These are phyloP conservation scores for Nigrospora sphaerica DNA, from an alignment of 2,329 filamentous ascomycete genomes.

Conservation along the genomic window DNA sequence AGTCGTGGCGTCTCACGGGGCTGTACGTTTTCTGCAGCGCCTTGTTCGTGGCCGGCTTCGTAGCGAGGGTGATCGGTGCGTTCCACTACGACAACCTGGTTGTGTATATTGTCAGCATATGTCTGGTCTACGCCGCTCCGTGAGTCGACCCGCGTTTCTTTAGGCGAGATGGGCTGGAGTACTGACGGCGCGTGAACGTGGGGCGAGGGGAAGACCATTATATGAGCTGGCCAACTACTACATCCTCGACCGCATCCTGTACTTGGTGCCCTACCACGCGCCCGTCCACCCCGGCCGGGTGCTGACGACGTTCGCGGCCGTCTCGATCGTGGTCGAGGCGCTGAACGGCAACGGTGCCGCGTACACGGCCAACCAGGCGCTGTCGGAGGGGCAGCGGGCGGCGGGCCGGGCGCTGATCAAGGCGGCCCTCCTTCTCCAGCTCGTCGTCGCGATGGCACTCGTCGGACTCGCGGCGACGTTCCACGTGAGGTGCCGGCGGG, in stretches of 20 bases:
- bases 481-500: conserved; percentile 33
- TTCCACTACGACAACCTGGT: conserved; percentile 35
- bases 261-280: conserved; percentile 49
- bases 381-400: conserved; percentile 28
- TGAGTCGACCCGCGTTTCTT: conserved; percentile 8
- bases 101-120: conserved; percentile 34
- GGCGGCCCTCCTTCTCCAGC: conserved; percentile 45
- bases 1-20: conserved; percentile 47
- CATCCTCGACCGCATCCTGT: conserved; percentile 47
- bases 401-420: conserved; percentile 40
- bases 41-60: conserved; percentile 50
- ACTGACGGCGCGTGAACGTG: background rate
- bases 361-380: conserved; percentile 36
- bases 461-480: conserved; percentile 39
- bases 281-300: conserved; percentile 36
- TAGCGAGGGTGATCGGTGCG: conserved; percentile 37
- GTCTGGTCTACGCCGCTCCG: conserved; percentile 27
- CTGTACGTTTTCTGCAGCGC: conserved; percentile 47
- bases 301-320: conserved; percentile 31
- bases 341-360: conserved; percentile 41
- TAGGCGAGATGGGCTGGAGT: background rate
- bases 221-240: conserved; percentile 53
- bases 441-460: conserved; percentile 44
- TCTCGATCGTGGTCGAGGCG: conserved; percentile 39
- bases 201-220: conserved; percentile 32